Evolutionary conservation across 345 rosid genomes (phyloP).

Genomic region (Gossypium bickii): DNA sequence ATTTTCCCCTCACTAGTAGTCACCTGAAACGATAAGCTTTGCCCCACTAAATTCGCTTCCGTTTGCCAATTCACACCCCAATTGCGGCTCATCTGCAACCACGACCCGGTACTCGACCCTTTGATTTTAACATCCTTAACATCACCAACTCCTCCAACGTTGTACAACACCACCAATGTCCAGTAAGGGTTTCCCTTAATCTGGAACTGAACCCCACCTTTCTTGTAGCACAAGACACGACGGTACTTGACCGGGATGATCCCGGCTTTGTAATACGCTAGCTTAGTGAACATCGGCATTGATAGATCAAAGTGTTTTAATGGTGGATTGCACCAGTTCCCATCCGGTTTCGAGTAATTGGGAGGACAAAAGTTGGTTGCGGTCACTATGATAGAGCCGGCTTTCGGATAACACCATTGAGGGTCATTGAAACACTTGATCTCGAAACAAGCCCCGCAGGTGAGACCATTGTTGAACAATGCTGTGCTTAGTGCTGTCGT

Average conservation of each 20-base stretch:
- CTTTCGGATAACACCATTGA: slow-evolving; percentile 43
- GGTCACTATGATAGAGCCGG: slow-evolving; percentile 44
- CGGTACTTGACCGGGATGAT: slow-evolving; percentile 38
- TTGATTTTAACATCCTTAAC: slow-evolving; percentile 28
- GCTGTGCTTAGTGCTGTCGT: slow-evolving; percentile 70
- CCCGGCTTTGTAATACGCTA: slow-evolving; percentile 33
- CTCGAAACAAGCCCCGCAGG: slow-evolving; percentile 75
- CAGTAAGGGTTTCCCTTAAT: slow-evolving; percentile 28
- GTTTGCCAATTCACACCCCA: slow-evolving; percentile 63
- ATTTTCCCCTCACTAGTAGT: slow-evolving; percentile 37
- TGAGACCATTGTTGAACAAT: slow-evolving; percentile 48
- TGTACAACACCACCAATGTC: slow-evolving; percentile 29
- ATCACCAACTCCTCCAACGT: slow-evolving; percentile 61
- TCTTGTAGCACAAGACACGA: slow-evolving; percentile 32
- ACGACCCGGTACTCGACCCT: slow-evolving; percentile 26
- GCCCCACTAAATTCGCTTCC: slow-evolving; percentile 27
- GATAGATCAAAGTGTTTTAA: slow-evolving; percentile 45
- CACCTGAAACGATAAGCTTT: slow-evolving; percentile 41
- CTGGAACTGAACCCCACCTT: slow-evolving; percentile 44
- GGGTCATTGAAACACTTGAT: slow-evolving; percentile 47
- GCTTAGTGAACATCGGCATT: slow-evolving; percentile 32
- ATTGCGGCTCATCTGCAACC: slow-evolving; percentile 44
- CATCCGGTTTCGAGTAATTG: slow-evolving; percentile 23
- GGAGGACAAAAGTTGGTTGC: slow-evolving; percentile 68
- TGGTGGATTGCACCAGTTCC: slow-evolving; percentile 48